These are phyloP conservation scores for Beverwykella pulmonaria DNA, from an alignment of 495 filamentous ascomycete genomes.

Conservation along the genomic window DNA sequence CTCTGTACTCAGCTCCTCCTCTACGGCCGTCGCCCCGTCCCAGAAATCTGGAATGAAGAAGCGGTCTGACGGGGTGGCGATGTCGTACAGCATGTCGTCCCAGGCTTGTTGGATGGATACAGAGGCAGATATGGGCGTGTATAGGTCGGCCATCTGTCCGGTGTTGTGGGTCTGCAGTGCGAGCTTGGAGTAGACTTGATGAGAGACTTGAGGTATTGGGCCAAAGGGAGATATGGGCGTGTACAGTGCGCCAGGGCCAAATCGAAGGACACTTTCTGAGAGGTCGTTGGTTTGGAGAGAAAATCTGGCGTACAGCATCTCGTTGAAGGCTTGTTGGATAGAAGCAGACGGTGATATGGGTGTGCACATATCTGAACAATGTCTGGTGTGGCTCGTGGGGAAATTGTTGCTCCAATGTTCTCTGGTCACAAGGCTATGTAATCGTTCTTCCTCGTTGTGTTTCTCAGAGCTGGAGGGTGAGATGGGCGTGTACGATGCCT, in stretches of 20 bases:
- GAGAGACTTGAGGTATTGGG: neutral
- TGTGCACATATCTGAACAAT: neutral
- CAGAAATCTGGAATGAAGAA: neutral
- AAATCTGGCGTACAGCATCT: slow-evolving; percentile 20
- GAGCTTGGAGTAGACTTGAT: neutral
- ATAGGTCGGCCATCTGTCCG: neutral
- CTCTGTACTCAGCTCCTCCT: no score
- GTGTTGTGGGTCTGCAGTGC: neutral
- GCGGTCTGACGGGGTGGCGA: neutral
- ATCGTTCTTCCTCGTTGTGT: neutral
- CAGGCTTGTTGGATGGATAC: neutral
- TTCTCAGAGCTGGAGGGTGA: neutral
- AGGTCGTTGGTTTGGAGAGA: neutral
- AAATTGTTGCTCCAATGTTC: neutral
- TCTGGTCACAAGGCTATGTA: neutral
- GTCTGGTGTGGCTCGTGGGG: neutral
- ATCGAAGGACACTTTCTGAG: neutral
- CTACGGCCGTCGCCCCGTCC: no score
- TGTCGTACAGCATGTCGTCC: neutral
- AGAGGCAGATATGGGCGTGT: neutral
- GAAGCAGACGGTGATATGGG: slow-evolving; percentile 6
- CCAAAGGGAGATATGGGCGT: neutral
- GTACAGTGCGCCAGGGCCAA: neutral
- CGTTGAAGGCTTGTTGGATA: slow-evolving; percentile 23
- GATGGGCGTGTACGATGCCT: no score